These are phyloP conservation scores for Cajanus cajan DNA, from an alignment of 306 rosid genomes.

Conservation along the genomic window DNA sequence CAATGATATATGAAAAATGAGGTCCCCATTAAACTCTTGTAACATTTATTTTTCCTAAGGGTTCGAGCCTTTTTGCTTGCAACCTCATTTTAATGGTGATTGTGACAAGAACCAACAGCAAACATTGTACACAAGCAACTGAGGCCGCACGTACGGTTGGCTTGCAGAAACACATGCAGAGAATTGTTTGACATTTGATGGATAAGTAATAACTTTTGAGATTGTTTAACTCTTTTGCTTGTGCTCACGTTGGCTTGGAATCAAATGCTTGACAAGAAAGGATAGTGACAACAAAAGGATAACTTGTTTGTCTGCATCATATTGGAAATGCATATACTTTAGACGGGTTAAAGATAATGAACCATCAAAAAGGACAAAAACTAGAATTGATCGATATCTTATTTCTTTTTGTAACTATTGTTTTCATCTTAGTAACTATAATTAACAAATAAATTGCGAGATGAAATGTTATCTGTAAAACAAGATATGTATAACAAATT, in stretches of 20 bases:
- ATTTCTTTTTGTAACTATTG: neutral
- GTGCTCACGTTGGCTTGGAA: conserved; percentile 39
- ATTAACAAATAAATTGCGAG: neutral
- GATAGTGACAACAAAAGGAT: conserved; percentile 33
- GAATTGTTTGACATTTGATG: conserved; percentile 46
- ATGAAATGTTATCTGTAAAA: neutral
- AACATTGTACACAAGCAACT: conserved; percentile 49
- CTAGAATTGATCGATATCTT: neutral
- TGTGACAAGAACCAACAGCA: conserved; percentile 42
- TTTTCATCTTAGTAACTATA: neutral
- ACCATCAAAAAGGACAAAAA: neutral
- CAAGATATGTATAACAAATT: no score
- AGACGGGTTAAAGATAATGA: neutral
- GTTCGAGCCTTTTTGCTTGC: conserved; percentile 41
- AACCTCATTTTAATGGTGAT: conserved; percentile 37
- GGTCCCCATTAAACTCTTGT: neutral
- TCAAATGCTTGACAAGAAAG: conserved; percentile 39
- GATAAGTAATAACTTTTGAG: conserved; percentile 43
- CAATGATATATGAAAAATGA: neutral
- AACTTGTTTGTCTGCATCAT: conserved; percentile 33
- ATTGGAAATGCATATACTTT: conserved; percentile 9
- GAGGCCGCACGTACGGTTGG: conserved; percentile 42
- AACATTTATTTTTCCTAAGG: conserved; percentile 26
- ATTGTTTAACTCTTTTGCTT: conserved; percentile 27
- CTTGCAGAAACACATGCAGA: conserved; percentile 36